Base-by-base conservation (phyloP, 2,329 filamentous ascomycete species). In the Geosmithia putterillii region DNA sequence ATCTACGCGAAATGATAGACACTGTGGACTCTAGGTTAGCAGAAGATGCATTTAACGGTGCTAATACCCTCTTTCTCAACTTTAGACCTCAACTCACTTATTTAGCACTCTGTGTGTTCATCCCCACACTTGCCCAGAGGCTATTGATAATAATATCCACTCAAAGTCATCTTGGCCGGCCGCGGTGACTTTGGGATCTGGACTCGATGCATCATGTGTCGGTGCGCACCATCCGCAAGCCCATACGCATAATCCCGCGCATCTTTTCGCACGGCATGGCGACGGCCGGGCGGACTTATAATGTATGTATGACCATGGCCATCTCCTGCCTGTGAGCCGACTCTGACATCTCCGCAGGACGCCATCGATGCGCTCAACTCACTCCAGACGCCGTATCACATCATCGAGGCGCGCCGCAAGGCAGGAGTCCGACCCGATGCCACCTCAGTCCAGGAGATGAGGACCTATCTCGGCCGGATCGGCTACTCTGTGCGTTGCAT, bases 351-450 rank as follows among this genome's bases (percentile, higher is more conserved):
- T 12, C 7, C 5, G 17, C 17, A 51, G 87, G 87, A 92, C 59
- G 92, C 90, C 40, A 80, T 96, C 49, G 70, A 79, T 51, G 79
- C 84, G 35, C 76, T 96, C 56, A 96, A 96, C 62, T 83, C 86
- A 38, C 78, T 96, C 42, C 92, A 98, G 62, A 87, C 85, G 37
- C 94, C 94, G 42, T 90, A 83, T 57, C 76, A 83, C 41, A 74
- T 87, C 42, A 75, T 95, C 17, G 80, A 94, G 57, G 79, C 82
- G 42, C 80, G 92, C 42, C 74, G 79, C 44, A 85, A 85, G 58
- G 83, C 82, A 17, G 84, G 86, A 18, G 67, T 79, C 48, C 74
- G 71, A 22, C 79, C 85, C 54, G 84, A 92, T 61, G 70, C 77
- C 46, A 69, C 71, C 44, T 69, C 84, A 8, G 79, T 92, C 40